A percentile compares a stretch with the other conserved stretches of the same genome.
Conservation (phyloP, 2,329 filamentous ascomycete species). For the Arthrobotrys iridis region DNA sequence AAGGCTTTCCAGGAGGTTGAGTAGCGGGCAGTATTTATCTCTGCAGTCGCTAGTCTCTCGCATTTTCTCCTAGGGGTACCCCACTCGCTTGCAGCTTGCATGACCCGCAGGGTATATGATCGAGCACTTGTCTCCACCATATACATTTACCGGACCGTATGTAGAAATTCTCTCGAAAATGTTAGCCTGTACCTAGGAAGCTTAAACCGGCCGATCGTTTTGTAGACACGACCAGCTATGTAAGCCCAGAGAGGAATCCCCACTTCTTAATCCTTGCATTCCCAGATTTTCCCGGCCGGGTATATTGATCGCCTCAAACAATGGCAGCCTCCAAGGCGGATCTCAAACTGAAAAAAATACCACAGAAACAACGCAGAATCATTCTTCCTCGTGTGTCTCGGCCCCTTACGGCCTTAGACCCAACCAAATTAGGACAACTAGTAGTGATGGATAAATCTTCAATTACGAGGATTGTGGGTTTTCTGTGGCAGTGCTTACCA, state of each 20-base stretch:
- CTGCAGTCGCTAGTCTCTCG: no score
- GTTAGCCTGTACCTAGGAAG: background rate
- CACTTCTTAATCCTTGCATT: background rate
- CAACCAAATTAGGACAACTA: background rate
- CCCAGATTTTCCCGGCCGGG: background rate
- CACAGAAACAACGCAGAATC: background rate
- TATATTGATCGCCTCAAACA: conserved; percentile 11
- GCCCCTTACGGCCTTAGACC: no score
- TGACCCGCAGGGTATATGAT: background rate
- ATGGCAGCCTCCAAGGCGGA: conserved; percentile 11
- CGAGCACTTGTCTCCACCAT: background rate
- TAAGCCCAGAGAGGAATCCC: no score
- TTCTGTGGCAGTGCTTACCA: background rate
- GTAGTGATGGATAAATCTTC: background rate
- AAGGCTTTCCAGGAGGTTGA: conserved; percentile 26
- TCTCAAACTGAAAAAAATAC: background rate
- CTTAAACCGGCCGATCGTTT: background rate
- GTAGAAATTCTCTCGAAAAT: background rate
- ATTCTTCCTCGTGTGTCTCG: background rate
- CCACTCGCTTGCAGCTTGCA: no score
- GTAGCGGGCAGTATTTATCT: background rate
- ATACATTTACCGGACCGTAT: background rate
- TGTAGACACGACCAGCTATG: no score
- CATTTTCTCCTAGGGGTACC: no score
- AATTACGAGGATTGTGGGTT: background rate